Percentiles rank a stretch among this genome's conserved stretches.
These are phyloP conservation scores for Coemansia sp. DNA, from an alignment of 192 early-diverging fungal genomes.

Conservation along the genomic window DNA sequence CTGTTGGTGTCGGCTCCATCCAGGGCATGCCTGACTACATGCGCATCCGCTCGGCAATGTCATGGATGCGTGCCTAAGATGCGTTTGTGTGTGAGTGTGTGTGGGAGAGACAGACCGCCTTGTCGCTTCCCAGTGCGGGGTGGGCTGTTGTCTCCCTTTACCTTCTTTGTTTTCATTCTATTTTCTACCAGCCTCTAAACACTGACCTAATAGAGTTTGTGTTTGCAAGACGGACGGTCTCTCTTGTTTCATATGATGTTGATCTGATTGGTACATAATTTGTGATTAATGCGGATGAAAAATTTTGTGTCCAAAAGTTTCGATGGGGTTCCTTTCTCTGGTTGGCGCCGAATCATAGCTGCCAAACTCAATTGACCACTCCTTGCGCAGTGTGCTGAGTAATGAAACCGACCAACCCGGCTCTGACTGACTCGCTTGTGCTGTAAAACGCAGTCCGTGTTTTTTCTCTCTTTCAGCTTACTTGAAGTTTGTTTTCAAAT, in stretches of 20 bases:
- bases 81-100: not conserved
- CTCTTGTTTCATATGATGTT: no score
- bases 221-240: not conserved
- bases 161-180: constrained; percentile 13
- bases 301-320: no score
- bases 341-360: no score
- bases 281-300: no score
- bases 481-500: not conserved
- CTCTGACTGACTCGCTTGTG: no score
- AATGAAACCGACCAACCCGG: no score
- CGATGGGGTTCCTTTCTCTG: no score
- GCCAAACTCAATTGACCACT: no score
- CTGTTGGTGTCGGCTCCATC: constrained; percentile 84
- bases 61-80: constrained; percentile 68
- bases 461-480: not conserved
- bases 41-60: constrained; percentile 85
- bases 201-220: constrained; percentile 19
- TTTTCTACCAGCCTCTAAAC: constrained; percentile 9
- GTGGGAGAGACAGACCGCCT: not conserved
- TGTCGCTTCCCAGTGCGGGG: no score
- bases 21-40: constrained; percentile 89
- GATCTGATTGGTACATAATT: not conserved
- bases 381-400: no score
- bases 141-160: no score
- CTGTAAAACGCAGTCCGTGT: not conserved